Percentiles rank a stretch among this genome's conserved stretches.
These are phyloP conservation scores for Aspergillus sp. DNA, from an alignment of 2,329 filamentous ascomycete genomes.

Conservation along the genomic window DNA sequence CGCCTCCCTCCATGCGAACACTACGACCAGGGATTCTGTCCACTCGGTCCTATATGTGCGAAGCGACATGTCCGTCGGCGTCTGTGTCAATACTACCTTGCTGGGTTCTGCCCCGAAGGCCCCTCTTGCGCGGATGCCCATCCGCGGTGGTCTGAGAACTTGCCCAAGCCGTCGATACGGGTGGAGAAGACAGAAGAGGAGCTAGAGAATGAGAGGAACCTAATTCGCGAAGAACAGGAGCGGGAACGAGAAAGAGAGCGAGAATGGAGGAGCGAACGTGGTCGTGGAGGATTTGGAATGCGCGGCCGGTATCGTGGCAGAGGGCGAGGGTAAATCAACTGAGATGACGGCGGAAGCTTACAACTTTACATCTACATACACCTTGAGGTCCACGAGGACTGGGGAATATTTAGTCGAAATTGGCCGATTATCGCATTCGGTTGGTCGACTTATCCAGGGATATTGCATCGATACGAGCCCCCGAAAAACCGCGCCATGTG, in stretches of 20 bases:
- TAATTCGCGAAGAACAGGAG: conserved; percentile 62
- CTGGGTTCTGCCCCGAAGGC: conserved; percentile 92
- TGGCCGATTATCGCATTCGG: background rate
- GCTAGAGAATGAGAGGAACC: conserved; percentile 57
- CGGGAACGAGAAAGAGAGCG: conserved; percentile 55
- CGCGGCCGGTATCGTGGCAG: conserved; percentile 47
- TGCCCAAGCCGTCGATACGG: conserved; percentile 58
- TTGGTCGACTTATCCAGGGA: background rate
- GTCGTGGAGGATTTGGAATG: conserved; percentile 49
- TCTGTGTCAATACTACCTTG: conserved; percentile 81
- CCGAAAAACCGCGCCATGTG: background rate
- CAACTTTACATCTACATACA: background rate
- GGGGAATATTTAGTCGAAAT: background rate
- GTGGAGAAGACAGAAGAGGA: conserved; percentile 74
- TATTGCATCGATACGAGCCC: background rate
- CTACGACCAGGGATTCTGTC: conserved; percentile 94
- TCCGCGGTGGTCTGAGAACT: conserved; percentile 71
- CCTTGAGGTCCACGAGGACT: background rate
- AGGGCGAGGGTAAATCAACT: conserved; percentile 38
- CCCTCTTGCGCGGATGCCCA: conserved; percentile 74
- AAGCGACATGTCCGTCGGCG: conserved; percentile 84
- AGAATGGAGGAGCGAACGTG: conserved; percentile 54
- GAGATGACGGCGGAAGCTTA: background rate
- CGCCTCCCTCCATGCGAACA: conserved; percentile 80
- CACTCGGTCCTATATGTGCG: conserved; percentile 79